phyloP scores from a whole-genome alignment of 139 green algal genomes.

The Volvox africanus region DNA sequence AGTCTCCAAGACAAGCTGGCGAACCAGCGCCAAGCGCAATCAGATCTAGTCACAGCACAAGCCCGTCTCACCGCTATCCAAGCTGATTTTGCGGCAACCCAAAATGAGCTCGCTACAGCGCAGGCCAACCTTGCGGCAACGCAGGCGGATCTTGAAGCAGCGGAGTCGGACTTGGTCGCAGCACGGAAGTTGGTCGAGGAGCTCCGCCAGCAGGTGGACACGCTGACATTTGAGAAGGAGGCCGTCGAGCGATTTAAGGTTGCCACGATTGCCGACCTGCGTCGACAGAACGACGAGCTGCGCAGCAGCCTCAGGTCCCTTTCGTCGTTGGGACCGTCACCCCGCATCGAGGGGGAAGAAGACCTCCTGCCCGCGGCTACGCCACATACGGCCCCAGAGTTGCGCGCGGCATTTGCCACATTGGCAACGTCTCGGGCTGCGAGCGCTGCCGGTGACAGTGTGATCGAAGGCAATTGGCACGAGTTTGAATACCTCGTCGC shows the following conservation, averaged over 20 bases:
- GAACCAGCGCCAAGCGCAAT: not conserved
- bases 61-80: too few relatives aligned
- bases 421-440: not conserved
- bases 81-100: too few relatives aligned
- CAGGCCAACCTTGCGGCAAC: too few relatives aligned
- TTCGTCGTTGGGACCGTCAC: not conserved
- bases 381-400: not conserved
- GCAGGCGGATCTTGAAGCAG: not conserved
- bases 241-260: conserved; percentile 31
- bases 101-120: too few relatives aligned
- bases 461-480: conserved; percentile 23
- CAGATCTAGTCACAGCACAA: not conserved
- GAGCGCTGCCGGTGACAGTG: not conserved
- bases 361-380: not conserved
- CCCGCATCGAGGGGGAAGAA: not conserved
- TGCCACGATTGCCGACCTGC: conserved; percentile 32
- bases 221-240: conserved; percentile 6
- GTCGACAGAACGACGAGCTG: conserved; percentile 39
- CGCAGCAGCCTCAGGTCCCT: conserved; percentile 37
- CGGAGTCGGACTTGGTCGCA: not conserved
- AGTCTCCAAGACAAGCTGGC: conserved; percentile 8
- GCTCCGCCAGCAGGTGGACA: conserved; percentile 45
- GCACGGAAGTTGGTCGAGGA: conserved; percentile 1
- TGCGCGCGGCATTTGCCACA: not conserved
- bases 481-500: conserved; percentile 37